Evolutionary conservation across 352 stramenopile species (phyloP), one percentile per base, ranked within the genome.

Genomic region (Pythium chondricola): DNA sequence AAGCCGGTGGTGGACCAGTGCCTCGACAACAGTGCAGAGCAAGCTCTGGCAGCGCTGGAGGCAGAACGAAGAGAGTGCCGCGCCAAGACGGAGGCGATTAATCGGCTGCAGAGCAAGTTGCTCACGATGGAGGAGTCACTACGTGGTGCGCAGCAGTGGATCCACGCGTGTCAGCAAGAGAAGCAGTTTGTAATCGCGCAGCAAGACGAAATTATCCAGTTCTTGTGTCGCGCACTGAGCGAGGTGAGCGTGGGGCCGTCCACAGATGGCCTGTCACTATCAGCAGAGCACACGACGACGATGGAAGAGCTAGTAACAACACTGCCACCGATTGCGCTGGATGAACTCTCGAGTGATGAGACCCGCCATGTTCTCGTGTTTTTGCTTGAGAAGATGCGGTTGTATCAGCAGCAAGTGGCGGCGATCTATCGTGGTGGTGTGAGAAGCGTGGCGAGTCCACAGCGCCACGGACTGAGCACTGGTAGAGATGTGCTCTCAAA

Each of bases 121-220:
- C 18, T 49, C 1, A 52, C 58, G 24, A 17, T 77, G 8, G 69
- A 81, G 47, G 18, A 48, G 2, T 50, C 65, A 17, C 27, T 84
- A 4, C 40, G 55, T 10, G 56, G 65, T 13, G 69, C 74, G 0
- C 35, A 71, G 2, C 64, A 79, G 21, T 86, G 69, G 69, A 59
- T 86, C 9, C 58, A 52, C 16, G 56, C 67, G 11, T 75, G 78
- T 9, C 71, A 84, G 52, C 36, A 63, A 10, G 74, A 84, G 33
- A 74, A 74, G 32, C 71, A 81, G 38, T 81, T 71, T 48, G 16
- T 84, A 8, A 53, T 86, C n/a, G 61, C 68, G 8, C 67, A 78
- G 41, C 71, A 84, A 22, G 74, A 86, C 37, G 71, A 86, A 33
- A 64, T 83, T n/a, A 66, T 86, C 17, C 60, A 83, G 52, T 86